phyloP scores from a whole-genome alignment of 2,329 filamentous ascomycete species.

The Tolypocladium pustulatum region DNA sequence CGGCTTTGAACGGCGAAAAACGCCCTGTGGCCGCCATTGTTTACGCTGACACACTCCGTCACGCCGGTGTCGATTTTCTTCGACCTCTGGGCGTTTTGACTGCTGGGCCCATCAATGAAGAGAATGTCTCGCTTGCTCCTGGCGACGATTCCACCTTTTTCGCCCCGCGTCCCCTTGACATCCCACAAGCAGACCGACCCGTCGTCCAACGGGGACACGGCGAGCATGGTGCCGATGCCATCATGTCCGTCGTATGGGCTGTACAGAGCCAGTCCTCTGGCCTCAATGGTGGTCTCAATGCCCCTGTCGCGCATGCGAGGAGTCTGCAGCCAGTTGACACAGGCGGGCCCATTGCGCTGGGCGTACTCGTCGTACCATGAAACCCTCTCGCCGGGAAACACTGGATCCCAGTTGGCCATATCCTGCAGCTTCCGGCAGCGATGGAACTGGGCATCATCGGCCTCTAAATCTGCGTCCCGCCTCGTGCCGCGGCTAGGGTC shows the following conservation, averaged over 20 bases:
- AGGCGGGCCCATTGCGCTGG: constrained; percentile 65
- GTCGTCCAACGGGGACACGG: constrained; percentile 73
- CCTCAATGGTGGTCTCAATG: constrained; percentile 45
- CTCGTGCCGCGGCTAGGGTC: not conserved
- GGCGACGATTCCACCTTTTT: constrained; percentile 52
- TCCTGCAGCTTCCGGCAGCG: constrained; percentile 32
- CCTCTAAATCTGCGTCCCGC: not conserved
- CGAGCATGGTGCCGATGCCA: constrained; percentile 33
- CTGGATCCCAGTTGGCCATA: constrained; percentile 75
- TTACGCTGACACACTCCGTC: constrained; percentile 74
- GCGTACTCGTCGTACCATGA: constrained; percentile 89
- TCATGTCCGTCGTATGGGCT: constrained; percentile 40
- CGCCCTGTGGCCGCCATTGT: constrained; percentile 54
- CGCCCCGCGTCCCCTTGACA: constrained; percentile 43
- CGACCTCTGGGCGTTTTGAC: constrained; percentile 34
- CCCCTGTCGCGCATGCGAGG: constrained; percentile 34
- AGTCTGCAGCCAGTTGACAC: constrained; percentile 65
- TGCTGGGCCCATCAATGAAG: constrained; percentile 39
- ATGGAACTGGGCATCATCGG: not conserved
- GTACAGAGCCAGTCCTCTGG: constrained; percentile 63
- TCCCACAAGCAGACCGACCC: constrained; percentile 87
- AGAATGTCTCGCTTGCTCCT: constrained; percentile 59
- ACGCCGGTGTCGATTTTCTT: constrained; percentile 63
- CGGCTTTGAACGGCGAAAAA: constrained; percentile 72
- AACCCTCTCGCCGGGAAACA: constrained; percentile 58